Base-by-base conservation (phyloP, 495 filamentous ascomycete species). In the Daldinia bambusicola region DNA sequence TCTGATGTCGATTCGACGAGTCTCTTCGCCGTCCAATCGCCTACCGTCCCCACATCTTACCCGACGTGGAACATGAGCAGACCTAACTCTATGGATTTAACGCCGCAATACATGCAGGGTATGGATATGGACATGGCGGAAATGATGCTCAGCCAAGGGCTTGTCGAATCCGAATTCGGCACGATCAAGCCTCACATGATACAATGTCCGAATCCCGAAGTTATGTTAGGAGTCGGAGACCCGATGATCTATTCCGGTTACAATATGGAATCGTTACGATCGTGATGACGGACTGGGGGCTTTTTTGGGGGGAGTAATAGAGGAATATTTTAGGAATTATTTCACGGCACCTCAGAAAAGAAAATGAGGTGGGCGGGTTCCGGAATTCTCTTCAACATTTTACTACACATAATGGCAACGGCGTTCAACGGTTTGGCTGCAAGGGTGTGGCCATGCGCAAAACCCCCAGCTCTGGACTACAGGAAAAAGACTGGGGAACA, bases 161-260 rank as follows among this genome's bases (percentile, higher is more conserved):
- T 82, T 20, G 70, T 82, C 50, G 81, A 82, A 60, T 78, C 80
- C n/a, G 78, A 77, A 66, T 83, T 82, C 38, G 82, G 81, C 20
- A 82, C 80, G 37, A 78, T 83, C 71, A 84, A 84, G 74, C 82
- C 82, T n/a, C 80, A 81, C 55, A 78, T 79, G 63, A 75, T 85
- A 22, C 75, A 78, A 56, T 77, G 75, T 66, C 75, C 79, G 55
- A 82, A 84, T 61, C 80, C 78, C 7, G 81, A 83, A 56, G 81
- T 84, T 18, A 85, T 84, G 82, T 71, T 84, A 67, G 82, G 82
- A n/a, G 78, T 84, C 65, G 81, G 79, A 16, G 83, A 85, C 52
- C 81, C 83, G 31, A 84, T 84, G 82, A 84, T 85, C 40, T 81
- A 80, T 55, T 76, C 76, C 16, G 76, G 78, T 32, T 82, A 82